phyloP scores from a whole-genome alignment of 306 rosid genomes.

The Phaseolus lunatus region DNA sequence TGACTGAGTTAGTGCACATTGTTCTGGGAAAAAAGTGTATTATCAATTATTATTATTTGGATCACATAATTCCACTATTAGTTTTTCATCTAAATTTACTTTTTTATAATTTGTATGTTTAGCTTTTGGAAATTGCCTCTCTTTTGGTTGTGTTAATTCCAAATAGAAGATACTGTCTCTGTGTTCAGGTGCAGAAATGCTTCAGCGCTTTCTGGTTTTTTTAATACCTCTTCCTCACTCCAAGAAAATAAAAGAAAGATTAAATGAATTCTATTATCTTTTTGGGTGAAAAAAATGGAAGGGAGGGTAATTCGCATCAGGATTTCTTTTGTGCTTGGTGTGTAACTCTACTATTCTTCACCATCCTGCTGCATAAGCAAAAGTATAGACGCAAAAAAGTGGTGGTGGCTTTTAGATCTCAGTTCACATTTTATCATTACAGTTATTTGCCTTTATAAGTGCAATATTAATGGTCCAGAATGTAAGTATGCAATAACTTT shows the following conservation, averaged over 20 bases:
- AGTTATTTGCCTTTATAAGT: slow-evolving; percentile 36
- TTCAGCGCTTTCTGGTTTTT: slow-evolving; percentile 28
- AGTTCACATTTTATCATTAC: slow-evolving; percentile 6
- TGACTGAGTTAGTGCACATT: slow-evolving; percentile 1
- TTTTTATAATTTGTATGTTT: slow-evolving; percentile 24
- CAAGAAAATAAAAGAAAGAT: neutral
- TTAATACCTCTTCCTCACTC: neutral
- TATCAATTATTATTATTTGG: slow-evolving; percentile 26
- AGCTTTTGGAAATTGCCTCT: neutral
- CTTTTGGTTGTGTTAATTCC: slow-evolving; percentile 13
- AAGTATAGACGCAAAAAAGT: slow-evolving; percentile 9
- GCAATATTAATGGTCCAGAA: slow-evolving; percentile 32
- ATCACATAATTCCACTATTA: slow-evolving; percentile 8
- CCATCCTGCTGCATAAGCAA: slow-evolving; percentile 7
- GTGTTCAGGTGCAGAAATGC: slow-evolving; percentile 22
- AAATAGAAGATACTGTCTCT: slow-evolving; percentile 35
- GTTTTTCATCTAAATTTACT: slow-evolving; percentile 23
- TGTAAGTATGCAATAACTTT: slow-evolving; percentile 41
- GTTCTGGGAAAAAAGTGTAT: slow-evolving; percentile 14
- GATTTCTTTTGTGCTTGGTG: slow-evolving; percentile 15
- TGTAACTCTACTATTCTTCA: neutral
- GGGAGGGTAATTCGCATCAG: slow-evolving; percentile 27
- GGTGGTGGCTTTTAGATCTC: slow-evolving; percentile 36
- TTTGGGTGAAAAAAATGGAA: slow-evolving; percentile 15
- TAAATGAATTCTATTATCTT: slow-evolving; percentile 17